These are phyloP conservation scores for Bonia amplexicaulis DNA, from an alignment of 176 grass and related monocot genomes.

Conservation along the genomic window DNA sequence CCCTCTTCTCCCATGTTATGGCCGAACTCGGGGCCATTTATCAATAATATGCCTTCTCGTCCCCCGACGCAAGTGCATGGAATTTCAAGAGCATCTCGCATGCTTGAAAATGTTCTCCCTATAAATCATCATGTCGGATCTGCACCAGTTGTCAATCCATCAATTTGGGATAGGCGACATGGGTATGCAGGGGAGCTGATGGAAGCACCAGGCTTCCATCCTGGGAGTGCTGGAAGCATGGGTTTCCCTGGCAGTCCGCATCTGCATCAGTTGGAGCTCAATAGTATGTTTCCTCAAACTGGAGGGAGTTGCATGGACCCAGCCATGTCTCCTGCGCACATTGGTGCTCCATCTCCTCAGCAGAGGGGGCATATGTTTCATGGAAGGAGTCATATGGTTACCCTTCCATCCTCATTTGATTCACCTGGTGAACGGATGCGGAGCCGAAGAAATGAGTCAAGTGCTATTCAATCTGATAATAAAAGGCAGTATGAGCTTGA, in stretches of 20 bases:
- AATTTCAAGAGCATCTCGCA: conserved; percentile 50
- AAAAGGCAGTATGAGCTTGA: conserved; percentile 95
- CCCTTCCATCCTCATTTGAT: conserved; percentile 55
- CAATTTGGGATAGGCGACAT: conserved; percentile 59
- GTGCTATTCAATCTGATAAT: conserved; percentile 69
- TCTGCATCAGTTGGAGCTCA: conserved; percentile 57
- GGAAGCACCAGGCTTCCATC: conserved; percentile 52
- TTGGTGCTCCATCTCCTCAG: conserved; percentile 63
- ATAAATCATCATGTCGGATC: conserved; percentile 74
- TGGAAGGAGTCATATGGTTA: conserved; percentile 56
- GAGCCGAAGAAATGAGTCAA: conserved; percentile 65
- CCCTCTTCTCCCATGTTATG: conserved; percentile 45
- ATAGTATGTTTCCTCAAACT: conserved; percentile 37
- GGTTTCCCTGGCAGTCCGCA: conserved; percentile 56
- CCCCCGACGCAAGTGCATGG: conserved; percentile 31
- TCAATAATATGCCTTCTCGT: conserved; percentile 50
- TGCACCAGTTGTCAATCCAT: conserved; percentile 58
- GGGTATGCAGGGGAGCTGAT: conserved; percentile 40
- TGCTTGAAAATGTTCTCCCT: conserved; percentile 40
- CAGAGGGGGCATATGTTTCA: conserved; percentile 75
- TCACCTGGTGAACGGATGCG: conserved; percentile 53
- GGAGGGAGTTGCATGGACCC: conserved; percentile 49
- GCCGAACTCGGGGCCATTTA: conserved; percentile 51
- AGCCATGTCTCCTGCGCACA: conserved; percentile 44
- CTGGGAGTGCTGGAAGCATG: conserved; percentile 53